Conservation (phyloP, 75 land plant genomes). For the Picea sitchensis region DNA sequence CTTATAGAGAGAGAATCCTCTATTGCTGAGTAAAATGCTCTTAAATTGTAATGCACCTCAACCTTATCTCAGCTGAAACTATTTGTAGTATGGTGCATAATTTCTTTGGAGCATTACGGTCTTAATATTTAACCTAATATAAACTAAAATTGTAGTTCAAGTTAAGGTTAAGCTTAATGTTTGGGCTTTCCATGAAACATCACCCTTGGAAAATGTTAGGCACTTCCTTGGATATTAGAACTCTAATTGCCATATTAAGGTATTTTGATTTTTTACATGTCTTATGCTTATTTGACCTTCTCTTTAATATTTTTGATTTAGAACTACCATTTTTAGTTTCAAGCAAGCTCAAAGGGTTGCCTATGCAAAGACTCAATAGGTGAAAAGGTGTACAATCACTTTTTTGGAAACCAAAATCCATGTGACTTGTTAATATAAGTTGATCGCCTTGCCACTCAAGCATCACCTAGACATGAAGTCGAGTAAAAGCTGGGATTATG, state of each 20-base stretch:
- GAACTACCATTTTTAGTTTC: no score
- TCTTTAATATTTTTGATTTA: not conserved
- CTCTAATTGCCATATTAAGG: not conserved
- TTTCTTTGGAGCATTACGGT: not conserved
- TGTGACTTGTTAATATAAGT: no score
- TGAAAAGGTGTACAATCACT: no score
- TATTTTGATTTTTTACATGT: not conserved
- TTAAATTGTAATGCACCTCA: not conserved
- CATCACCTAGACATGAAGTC: no score
- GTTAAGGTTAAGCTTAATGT: not conserved
- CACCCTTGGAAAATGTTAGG: not conserved
- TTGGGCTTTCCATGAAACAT: not conserved
- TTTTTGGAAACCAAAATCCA: no score
- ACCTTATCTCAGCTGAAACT: not conserved
- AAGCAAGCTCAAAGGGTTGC: no score
- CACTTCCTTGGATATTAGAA: not conserved
- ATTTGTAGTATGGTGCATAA: not conserved
- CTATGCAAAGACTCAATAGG: no score
- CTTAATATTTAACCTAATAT: not conserved
- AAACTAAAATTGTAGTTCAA: not conserved
- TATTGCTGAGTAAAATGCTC: not conserved
- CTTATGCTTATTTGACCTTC: not conserved
- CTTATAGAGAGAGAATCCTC: not conserved
- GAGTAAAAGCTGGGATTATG: no score
- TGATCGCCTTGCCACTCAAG: no score